phyloP scores from a whole-genome alignment of 306 rosid genomes.

The Medicago lupulina region DNA sequence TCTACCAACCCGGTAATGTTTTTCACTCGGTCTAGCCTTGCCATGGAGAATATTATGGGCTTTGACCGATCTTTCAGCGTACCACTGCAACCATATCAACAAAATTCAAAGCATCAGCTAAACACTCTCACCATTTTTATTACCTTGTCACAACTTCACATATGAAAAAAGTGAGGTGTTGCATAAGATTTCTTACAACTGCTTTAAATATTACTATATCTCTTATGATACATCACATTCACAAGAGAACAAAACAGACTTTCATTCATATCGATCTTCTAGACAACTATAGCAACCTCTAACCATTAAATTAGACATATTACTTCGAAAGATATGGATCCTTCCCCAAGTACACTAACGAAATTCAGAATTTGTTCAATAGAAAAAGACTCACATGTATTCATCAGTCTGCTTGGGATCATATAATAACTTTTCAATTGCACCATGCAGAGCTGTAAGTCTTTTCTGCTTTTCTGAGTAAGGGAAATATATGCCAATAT shows the following conservation, averaged over 20 bases:
- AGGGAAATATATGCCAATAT: constrained; percentile 81
- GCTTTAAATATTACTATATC: constrained; percentile 1
- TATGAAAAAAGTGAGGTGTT: neutral
- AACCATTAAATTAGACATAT: constrained; percentile 17
- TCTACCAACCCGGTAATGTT: constrained; percentile 87
- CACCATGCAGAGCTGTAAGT: constrained; percentile 81
- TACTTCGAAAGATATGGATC: constrained; percentile 2
- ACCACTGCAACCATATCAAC: constrained; percentile 58
- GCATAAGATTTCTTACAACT: neutral
- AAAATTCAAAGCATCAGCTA: constrained; percentile 32
- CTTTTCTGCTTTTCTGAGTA: constrained; percentile 76
- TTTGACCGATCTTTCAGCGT: constrained; percentile 68
- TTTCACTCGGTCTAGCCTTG: constrained; percentile 84
- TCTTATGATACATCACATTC: neutral
- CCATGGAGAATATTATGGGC: constrained; percentile 92
- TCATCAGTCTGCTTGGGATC: constrained; percentile 76
- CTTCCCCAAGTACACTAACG: constrained; percentile 16
- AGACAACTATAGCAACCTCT: neutral
- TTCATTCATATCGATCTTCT: neutral
- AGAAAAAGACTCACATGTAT: constrained; percentile 64
- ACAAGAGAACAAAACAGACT: neutral
- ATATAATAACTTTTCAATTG: constrained; percentile 76
- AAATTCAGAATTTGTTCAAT: constrained; percentile 8
- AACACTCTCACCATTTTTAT: neutral
- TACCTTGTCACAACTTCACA: neutral